phyloP scores from a whole-genome alignment of 306 rosid genomes.

The Morella rubra region DNA sequence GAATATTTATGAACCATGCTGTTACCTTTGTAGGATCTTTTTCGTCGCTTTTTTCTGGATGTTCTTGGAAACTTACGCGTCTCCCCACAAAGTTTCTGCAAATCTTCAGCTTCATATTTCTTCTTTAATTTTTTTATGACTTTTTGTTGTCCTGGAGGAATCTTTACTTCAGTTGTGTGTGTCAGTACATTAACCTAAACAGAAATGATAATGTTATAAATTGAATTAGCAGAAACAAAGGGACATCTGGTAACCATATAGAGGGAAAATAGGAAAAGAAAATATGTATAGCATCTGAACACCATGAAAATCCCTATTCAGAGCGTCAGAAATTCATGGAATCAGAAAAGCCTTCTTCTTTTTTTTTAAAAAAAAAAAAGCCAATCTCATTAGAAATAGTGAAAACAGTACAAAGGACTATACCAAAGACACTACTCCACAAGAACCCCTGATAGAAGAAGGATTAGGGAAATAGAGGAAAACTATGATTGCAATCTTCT shows the following conservation, averaged over 20 bases:
- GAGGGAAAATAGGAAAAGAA: neutral
- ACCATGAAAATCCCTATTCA: neutral
- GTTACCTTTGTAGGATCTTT: slow-evolving; percentile 7
- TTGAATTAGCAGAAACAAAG: slow-evolving; percentile 19
- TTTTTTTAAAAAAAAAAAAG: too few relatives aligned
- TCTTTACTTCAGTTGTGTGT: slow-evolving; percentile 51
- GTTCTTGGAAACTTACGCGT: slow-evolving; percentile 16
- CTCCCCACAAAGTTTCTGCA: slow-evolving; percentile 29
- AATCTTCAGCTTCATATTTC: slow-evolving; percentile 43
- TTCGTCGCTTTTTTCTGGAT: slow-evolving; percentile 2
- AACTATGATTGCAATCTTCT: slow-evolving; percentile 4
- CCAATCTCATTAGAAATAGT: too few relatives aligned
- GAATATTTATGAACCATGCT: slow-evolving; percentile 23
- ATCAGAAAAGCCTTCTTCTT: too few relatives aligned
- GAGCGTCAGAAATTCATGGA: neutral
- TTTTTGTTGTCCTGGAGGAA: slow-evolving; percentile 34
- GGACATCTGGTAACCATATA: neutral
- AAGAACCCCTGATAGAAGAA: neutral
- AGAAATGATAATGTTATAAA: slow-evolving; percentile 18
- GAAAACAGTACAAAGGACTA: too few relatives aligned
- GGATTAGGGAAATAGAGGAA: neutral
- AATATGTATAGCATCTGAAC: neutral
- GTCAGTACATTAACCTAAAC: slow-evolving; percentile 65
- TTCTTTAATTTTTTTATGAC: slow-evolving; percentile 40
- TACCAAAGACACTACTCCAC: too few relatives aligned